phyloP scores from a whole-genome alignment of 148 eudicot species.

The Nepenthes gracilis region DNA sequence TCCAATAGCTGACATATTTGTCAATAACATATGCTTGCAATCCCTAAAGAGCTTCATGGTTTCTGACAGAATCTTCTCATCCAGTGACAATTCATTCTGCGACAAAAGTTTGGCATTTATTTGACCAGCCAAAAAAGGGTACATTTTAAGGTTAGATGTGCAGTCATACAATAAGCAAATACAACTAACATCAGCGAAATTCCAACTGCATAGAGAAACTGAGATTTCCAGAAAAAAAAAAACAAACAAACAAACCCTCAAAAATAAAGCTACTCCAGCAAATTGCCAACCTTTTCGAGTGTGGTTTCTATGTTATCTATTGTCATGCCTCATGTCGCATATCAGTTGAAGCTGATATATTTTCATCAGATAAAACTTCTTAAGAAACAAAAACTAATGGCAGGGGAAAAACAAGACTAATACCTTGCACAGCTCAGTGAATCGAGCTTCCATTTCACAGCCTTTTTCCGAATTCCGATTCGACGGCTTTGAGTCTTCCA shows the following conservation, averaged over 20 bases:
- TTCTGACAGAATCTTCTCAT: slow-evolving; percentile 30
- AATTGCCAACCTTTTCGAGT: no score
- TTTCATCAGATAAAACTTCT: neutral
- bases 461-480: slow-evolving; percentile 6
- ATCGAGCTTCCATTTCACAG: slow-evolving; percentile 46
- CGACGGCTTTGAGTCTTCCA: slow-evolving; percentile 26
- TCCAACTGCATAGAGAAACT: neutral
- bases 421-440: slow-evolving; percentile 68
- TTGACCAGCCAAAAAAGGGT: no score
- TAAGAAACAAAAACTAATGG: neutral
- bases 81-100: slow-evolving; percentile 48
- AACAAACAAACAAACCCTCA: no score
- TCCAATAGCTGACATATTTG: slow-evolving; percentile 46
- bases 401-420: neutral
- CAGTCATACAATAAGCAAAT: neutral
- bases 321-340: neutral
- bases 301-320: no score
- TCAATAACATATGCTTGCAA: slow-evolving; percentile 42
- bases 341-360: neutral
- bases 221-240: neutral
- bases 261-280: no score
- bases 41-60: slow-evolving; percentile 50
- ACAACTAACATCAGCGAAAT: neutral
- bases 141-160: no score
- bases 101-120: neutral